Evolutionary conservation across 2,329 filamentous ascomycete species (phyloP).

Genomic region (Lojkania enalia): DNA sequence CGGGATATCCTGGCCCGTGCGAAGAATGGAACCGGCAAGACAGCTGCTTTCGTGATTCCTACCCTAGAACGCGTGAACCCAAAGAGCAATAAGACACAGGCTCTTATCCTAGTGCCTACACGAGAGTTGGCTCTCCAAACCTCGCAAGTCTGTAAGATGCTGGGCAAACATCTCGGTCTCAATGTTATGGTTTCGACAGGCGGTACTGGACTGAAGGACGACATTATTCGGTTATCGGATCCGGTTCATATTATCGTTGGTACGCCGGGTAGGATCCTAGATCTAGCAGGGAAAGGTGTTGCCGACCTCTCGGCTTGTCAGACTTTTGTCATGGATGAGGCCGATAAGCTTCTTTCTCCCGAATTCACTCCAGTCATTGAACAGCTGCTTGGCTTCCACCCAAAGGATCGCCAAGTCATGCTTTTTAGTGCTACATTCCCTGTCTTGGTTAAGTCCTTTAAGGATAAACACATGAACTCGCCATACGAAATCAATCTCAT

Average conservation of each 20-base stretch:
- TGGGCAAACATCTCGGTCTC: constrained; percentile 94
- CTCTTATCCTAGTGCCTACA: constrained; percentile 93
- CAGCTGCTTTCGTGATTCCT: constrained; percentile 95
- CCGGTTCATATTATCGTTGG: constrained; percentile 97
- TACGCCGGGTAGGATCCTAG: constrained; percentile 93
- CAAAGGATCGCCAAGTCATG: constrained; percentile 98
- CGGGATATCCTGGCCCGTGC: constrained; percentile 94
- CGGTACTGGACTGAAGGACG: constrained; percentile 91
- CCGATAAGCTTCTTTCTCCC: constrained; percentile 93
- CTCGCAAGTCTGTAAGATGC: constrained; percentile 97
- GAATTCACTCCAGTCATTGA: constrained; percentile 98
- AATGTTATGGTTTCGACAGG: constrained; percentile 99
- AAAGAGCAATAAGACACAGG: constrained; percentile 94
- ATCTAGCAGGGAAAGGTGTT: constrained; percentile 93
- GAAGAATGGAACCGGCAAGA: constrained; percentile 99
- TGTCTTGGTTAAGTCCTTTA: constrained; percentile 95
- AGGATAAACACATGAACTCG: constrained; percentile 93
- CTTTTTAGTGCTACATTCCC: constrained; percentile 98
- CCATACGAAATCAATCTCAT: constrained; percentile 99
- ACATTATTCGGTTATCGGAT: constrained; percentile 93
- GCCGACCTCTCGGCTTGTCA: constrained; percentile 94
- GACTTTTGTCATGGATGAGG: constrained; percentile 99
- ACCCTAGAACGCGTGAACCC: constrained; percentile 95
- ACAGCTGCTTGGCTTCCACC: constrained; percentile 91
- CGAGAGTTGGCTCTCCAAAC: constrained; percentile 97